phyloP scores from a whole-genome alignment of 163 green algal species.

The Scenedesmus sp. region DNA sequence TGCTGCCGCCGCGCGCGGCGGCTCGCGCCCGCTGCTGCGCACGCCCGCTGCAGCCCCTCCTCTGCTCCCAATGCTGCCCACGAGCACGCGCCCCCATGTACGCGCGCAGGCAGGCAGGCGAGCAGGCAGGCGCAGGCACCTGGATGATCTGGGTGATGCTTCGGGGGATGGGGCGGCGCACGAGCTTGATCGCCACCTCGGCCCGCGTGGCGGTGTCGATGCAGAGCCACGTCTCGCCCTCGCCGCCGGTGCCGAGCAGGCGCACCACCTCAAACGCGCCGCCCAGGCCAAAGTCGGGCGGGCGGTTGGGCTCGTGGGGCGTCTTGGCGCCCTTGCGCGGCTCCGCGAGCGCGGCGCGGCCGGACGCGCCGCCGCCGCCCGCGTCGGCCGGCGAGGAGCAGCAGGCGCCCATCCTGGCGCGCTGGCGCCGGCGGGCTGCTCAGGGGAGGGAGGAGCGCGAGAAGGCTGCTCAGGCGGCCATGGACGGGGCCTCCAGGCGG shows the following conservation, averaged over 20 bases:
- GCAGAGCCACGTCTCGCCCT: constrained; percentile 77
- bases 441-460: too few species aligned
- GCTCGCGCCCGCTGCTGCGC: too few species aligned
- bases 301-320: neutral
- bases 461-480: too few species aligned
- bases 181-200: constrained; percentile 84
- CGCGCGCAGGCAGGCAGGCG: too few species aligned
- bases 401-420: constrained; percentile 31
- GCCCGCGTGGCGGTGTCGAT: constrained; percentile 65
- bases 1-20: too few species aligned
- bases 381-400: constrained; percentile 27
- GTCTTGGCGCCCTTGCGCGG: constrained; percentile 8
- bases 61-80: too few species aligned
- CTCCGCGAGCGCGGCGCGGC: constrained; percentile 13
- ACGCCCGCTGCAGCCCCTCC: too few species aligned
- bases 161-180: constrained; percentile 80
- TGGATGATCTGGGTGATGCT: constrained; percentile 57
- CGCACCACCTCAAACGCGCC: constrained; percentile 38
- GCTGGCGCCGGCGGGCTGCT: constrained; percentile 6
- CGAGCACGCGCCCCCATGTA: too few species aligned
- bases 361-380: neutral
- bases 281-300: constrained; percentile 40
- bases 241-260: constrained; percentile 63
- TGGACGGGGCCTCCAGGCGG: too few species aligned
- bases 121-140: too few species aligned